Percentiles rank a stretch among this genome's conserved stretches.
These are phyloP conservation scores for Senna tora DNA, from an alignment of 306 rosid genomes.

Conservation along the genomic window DNA sequence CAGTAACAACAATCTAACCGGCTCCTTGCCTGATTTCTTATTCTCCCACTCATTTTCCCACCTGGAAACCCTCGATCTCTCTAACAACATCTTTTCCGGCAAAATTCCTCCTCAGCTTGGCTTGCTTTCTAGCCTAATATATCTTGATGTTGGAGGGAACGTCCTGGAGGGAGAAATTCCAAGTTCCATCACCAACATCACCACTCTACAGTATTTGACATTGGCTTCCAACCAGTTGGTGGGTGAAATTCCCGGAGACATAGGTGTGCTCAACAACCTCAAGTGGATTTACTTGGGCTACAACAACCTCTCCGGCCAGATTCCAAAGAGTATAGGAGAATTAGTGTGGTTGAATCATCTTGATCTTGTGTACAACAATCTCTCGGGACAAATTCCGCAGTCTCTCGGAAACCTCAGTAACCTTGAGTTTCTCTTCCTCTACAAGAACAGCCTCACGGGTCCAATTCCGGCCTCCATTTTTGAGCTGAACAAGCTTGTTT, in stretches of 20 bases:
- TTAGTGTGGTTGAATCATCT: constrained; percentile 65
- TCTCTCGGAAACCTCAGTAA: constrained; percentile 66
- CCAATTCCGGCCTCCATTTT: constrained; percentile 62
- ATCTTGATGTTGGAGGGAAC: constrained; percentile 89
- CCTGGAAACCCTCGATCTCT: constrained; percentile 69
- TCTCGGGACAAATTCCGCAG: constrained; percentile 71
- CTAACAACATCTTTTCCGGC: constrained; percentile 90
- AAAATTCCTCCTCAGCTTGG: constrained; percentile 62
- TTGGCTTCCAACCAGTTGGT: constrained; percentile 81
- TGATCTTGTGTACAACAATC: constrained; percentile 84
- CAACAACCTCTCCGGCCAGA: constrained; percentile 79
- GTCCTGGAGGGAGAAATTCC: constrained; percentile 70
- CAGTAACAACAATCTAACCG: constrained; percentile 84
- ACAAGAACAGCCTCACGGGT: constrained; percentile 72
- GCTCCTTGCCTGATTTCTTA: constrained; percentile 58
- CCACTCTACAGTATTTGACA: constrained; percentile 61
- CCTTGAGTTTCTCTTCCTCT: constrained; percentile 78
- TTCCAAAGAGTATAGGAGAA: constrained; percentile 70
- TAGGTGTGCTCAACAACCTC: constrained; percentile 60
- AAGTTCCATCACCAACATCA: constrained; percentile 58
- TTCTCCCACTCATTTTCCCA: constrained; percentile 39
- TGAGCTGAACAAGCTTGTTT: constrained; percentile 54
- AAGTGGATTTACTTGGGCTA: constrained; percentile 86
- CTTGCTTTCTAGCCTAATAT: constrained; percentile 51
- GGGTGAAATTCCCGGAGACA: constrained; percentile 60